Conservation (phyloP, 208 protist genomes). For the Crithidia acanthocephali region DNA sequence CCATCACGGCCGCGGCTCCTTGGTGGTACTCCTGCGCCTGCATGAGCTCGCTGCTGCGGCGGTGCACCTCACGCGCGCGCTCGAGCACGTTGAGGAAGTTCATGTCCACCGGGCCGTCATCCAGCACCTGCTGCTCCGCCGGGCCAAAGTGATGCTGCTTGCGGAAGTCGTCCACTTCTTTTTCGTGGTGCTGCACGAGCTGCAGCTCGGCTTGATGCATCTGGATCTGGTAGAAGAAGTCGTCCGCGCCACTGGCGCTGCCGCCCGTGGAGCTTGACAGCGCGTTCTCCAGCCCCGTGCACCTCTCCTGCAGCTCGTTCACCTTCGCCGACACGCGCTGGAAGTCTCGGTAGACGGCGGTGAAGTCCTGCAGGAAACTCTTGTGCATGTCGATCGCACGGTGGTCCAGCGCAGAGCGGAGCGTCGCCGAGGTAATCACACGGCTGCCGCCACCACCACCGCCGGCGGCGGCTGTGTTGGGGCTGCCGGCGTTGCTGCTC, state of each 20-base stretch:
- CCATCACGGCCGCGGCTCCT: slow-evolving; percentile 55
- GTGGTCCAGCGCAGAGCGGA: slow-evolving; percentile 62
- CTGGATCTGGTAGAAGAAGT: slow-evolving; percentile 33
- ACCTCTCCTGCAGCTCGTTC: slow-evolving; percentile 51
- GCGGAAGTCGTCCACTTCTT: slow-evolving; percentile 67
- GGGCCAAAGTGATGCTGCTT: slow-evolving; percentile 67
- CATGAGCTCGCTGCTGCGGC: slow-evolving; percentile 63
- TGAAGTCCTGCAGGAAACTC: slow-evolving; percentile 65
- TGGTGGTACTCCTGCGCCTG: slow-evolving; percentile 65
- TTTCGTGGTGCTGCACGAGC: slow-evolving; percentile 57
- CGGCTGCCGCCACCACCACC: background rate
- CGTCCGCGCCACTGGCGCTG: slow-evolving; percentile 17
- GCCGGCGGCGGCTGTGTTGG: background rate
- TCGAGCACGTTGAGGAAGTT: slow-evolving; percentile 76
- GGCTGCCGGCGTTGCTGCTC: slow-evolving; percentile 6
- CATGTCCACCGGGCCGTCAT: slow-evolving; percentile 60
- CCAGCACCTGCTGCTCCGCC: slow-evolving; percentile 65
- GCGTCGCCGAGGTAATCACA: slow-evolving; percentile 22
- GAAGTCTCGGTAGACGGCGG: slow-evolving; percentile 58
- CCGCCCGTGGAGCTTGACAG: slow-evolving; percentile 9
- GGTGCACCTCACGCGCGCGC: slow-evolving; percentile 63
- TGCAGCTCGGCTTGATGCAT: slow-evolving; percentile 37
- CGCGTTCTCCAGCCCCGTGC: slow-evolving; percentile 27
- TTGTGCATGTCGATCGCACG: slow-evolving; percentile 66
- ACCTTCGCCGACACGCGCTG: slow-evolving; percentile 52